phyloP scores from a whole-genome alignment of 2,329 filamentous ascomycete species.

The Trichoderma cornu-damae region DNA sequence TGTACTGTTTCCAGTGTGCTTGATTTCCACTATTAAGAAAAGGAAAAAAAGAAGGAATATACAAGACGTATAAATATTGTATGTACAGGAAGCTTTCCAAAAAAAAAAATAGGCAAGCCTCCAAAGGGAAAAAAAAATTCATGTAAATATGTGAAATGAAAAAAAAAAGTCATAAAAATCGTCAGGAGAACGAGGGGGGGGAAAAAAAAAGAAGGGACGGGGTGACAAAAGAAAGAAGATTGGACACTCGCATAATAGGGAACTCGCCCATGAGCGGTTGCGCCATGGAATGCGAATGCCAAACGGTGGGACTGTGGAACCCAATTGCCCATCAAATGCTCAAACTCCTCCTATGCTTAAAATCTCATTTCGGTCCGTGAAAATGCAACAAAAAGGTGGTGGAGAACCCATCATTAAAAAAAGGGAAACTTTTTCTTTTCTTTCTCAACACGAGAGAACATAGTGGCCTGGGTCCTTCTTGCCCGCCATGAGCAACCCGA shows the following conservation, averaged over 20 bases:
- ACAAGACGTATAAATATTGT: slow-evolving; percentile 10
- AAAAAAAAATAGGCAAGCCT: background rate
- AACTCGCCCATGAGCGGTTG: background rate
- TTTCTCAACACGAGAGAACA: slow-evolving; percentile 64
- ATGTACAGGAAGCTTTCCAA: slow-evolving; percentile 18
- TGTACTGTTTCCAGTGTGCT: slow-evolving; percentile 8
- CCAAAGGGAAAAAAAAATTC: slow-evolving; percentile 11
- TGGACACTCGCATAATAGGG: slow-evolving; percentile 5
- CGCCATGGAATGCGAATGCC: slow-evolving; percentile 9
- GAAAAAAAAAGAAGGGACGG: background rate
- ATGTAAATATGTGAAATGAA: slow-evolving; percentile 13
- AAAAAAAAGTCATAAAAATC: slow-evolving; percentile 14
- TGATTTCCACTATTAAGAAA: slow-evolving; percentile 19
- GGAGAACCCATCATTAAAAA: background rate
- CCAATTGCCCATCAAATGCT: slow-evolving; percentile 12
- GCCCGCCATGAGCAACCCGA: slow-evolving; percentile 83
- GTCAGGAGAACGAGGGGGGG: background rate
- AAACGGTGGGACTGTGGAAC: no score
- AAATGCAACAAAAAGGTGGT: background rate
- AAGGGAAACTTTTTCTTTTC: slow-evolving; percentile 24
- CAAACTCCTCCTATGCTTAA: slow-evolving; percentile 10
- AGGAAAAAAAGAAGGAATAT: no score
- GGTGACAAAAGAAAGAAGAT: slow-evolving; percentile 1
- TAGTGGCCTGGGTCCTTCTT: slow-evolving; percentile 70
- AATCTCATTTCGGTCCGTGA: background rate